Base-by-base conservation (phyloP, 2,329 filamentous ascomycete species). In the Verticillium klebahnii region DNA sequence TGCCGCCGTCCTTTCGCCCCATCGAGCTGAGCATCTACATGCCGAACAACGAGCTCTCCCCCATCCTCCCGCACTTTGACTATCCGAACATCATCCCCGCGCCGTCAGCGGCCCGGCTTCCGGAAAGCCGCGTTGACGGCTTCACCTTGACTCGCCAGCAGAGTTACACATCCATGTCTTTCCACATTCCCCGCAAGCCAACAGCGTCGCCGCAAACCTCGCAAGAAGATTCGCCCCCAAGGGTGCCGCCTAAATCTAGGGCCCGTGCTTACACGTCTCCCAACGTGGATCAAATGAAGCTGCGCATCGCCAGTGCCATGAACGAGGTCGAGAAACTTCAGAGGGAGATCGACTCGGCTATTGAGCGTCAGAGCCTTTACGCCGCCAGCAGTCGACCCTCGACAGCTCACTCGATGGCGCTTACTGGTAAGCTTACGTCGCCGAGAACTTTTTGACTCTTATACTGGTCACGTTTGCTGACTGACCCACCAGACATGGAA, bases 361-460 rank as follows among this genome's bases (percentile, higher is more conserved):
- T 87, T 29, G 84, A 87, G 75, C 80, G 84, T 63, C 84, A 86
- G 72, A 88, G 83, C 70, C 72, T 86, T 37, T 87, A 85, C 65
- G 66, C 78, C 19, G 75, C 69, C 63, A 85, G 82, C 70, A 66
- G 64, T 54, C 78, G 83, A 57, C 83, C 84, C 36, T 82, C 82
- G 52, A 86, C 81, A 45, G 74, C 79, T 23, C 74, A 80, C 64
- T 82, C 79, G 25, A 69, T 74, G 66, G 69, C 70, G 45, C 68
- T 67, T 19, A 37, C 50, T 36, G 59, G 52, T 60, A 40, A 59
- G 58, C 32, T 39, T 32, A 54, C 11, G 8, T 37, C 14, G 8
- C 15, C 5, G 29, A 15, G 17, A 34, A 17, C 14, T 8, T 11
- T 31, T 5, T 17, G 25, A 34, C 29, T 32, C 29, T 2, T 2